Conservation (phyloP, 495 filamentous ascomycete species). For the Penicillium subrubescens region DNA sequence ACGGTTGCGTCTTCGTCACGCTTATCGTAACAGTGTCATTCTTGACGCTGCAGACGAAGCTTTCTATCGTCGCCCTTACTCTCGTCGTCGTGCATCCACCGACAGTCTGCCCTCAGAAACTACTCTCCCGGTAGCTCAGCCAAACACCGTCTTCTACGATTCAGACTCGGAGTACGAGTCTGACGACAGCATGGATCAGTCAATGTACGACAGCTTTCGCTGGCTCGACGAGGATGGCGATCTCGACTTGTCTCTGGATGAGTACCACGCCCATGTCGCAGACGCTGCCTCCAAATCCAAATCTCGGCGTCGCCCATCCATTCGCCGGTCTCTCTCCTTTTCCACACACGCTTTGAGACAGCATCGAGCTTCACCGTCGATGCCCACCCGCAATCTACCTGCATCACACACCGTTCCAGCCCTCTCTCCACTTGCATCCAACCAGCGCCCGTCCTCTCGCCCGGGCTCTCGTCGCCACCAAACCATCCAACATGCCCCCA, state of each 20-base stretch:
- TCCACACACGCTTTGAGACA: slow-evolving; percentile 22
- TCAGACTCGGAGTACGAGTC: slow-evolving; percentile 31
- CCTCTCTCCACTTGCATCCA: slow-evolving; percentile 25
- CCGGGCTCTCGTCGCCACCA: slow-evolving; percentile 31
- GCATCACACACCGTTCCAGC: slow-evolving; percentile 21
- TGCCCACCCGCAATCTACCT: slow-evolving; percentile 25
- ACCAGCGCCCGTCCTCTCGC: slow-evolving; percentile 42
- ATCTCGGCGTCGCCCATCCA: slow-evolving; percentile 39
- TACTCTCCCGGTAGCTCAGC: slow-evolving; percentile 25
- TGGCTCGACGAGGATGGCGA: slow-evolving; percentile 82
- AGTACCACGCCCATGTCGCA: slow-evolving; percentile 51
- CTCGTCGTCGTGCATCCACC: slow-evolving; percentile 17
- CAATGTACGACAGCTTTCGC: slow-evolving; percentile 69
- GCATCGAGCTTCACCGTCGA: slow-evolving; percentile 16
- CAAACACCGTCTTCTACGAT: slow-evolving; percentile 35
- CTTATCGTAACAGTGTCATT: slow-evolving; percentile 60
- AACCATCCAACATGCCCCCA: slow-evolving; percentile 27
- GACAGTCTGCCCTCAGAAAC: slow-evolving; percentile 27
- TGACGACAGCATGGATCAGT: slow-evolving; percentile 46
- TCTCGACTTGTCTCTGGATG: slow-evolving; percentile 67
- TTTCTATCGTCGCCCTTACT: slow-evolving; percentile 39
- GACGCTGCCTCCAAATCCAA: slow-evolving; percentile 29
- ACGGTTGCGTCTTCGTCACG: slow-evolving; percentile 58
- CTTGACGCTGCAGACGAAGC: slow-evolving; percentile 73
- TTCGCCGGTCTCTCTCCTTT: slow-evolving; percentile 53